Conservation (phyloP, 306 rosid genomes). For the Cyclanthera cordifolia region DNA sequence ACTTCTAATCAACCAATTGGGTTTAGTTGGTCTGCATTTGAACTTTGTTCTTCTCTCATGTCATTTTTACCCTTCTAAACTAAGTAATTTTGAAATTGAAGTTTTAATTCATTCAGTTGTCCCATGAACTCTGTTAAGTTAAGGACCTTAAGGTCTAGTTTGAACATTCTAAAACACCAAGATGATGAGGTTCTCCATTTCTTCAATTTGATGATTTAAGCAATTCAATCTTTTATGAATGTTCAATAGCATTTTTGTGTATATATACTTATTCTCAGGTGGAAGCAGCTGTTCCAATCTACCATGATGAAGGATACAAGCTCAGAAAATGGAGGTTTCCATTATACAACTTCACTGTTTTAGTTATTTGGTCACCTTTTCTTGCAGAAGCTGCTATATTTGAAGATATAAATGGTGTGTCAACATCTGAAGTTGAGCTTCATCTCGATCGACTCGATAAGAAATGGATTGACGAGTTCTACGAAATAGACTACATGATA, state of each 20-base stretch:
- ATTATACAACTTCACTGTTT: slow-evolving; percentile 47
- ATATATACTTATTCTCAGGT: slow-evolving; percentile 39
- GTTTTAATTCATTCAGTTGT: neutral
- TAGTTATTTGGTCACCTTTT: slow-evolving; percentile 79
- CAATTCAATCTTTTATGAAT: neutral
- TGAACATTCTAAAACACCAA: neutral
- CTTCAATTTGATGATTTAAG: neutral
- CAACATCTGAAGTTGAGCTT: slow-evolving; percentile 82
- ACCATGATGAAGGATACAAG: slow-evolving; percentile 75
- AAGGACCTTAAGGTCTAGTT: neutral
- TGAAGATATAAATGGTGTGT: slow-evolving; percentile 78
- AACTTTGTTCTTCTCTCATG: neutral
- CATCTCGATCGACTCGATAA: slow-evolving; percentile 58
- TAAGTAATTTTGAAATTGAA: neutral
- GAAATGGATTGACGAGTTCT: slow-evolving; percentile 49
- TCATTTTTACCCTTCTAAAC: neutral
- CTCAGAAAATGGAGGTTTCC: slow-evolving; percentile 67
- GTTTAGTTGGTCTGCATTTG: neutral
- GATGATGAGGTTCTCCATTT: neutral
- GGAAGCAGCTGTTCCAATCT: slow-evolving; percentile 50
- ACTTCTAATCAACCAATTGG: neutral
- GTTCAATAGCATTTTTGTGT: no score
- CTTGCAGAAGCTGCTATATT: slow-evolving; percentile 75
- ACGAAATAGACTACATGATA: slow-evolving; percentile 54
- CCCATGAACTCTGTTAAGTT: neutral